Base-by-base conservation (phyloP, 768 basidiomycete genomes). In the Hypholoma sublateritium region DNA sequence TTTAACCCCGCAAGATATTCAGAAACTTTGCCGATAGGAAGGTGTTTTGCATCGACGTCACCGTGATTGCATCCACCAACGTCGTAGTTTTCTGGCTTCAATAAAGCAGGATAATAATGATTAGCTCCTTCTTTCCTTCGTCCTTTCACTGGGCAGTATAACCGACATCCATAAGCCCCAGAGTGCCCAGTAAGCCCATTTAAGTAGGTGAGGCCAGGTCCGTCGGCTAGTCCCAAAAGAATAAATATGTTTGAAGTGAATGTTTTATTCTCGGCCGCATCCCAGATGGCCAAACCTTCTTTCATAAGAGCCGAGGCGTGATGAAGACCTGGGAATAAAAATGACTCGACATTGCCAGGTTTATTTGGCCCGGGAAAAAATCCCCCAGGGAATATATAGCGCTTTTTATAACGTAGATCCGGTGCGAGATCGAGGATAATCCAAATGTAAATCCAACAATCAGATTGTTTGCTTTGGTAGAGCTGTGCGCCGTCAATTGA, bases 391-490 rank as follows among this genome's bases (percentile, higher is more conserved):
- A 45, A 21, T 12, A 77, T 64, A 53, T 63, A 57, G 17, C 56
- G 54, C 58, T 72, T 74, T 50, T 73, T 71, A 59, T 74, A 77
- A 1, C 66, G 65, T 25, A 47, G 17, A n/a, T 64, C 60, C 0
- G 72, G 77, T 0, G 59, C 19, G 1, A 70, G 56, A 56, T 75
- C 68, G 0, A 74, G 13, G 0, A 80, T 41, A 1, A 79, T 56
- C 74, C 74, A 77, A 0, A 78, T 75, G 44, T 61, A 69, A 17
- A 70, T 69, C 67, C 67, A 69, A 48, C 66, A 66, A 55, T 72
- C 68, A 3, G 76, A 69, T 3, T 22, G 50, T 57, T 77, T 78
- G 59, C 64, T 66, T 6, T 57, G 54, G 53, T 76, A 77, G 2
- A 80, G 50, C 35, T 53, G 50, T 9, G 50, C 41, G n/a, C 57